Evolutionary conservation across 208 protist genomes (phyloP), one percentile per base, ranked within the genome.

Genomic region (Acanthamoeba divionensis): DNA sequence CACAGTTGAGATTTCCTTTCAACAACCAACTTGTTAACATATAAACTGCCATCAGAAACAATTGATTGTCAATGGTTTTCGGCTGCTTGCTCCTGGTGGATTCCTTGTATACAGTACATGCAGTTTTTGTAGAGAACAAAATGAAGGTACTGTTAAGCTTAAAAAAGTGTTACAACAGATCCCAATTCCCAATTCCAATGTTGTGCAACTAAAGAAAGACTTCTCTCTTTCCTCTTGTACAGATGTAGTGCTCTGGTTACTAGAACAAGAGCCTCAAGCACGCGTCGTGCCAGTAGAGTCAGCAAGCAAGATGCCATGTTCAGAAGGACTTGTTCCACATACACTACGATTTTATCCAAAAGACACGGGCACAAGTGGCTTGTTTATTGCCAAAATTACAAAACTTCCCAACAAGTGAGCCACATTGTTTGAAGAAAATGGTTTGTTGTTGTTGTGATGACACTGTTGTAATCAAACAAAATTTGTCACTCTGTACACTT

Each of bases 51-150:
- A 24, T 13, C 90, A 93, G 79, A 93, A 93, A 60, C 10, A 36
- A 38, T 71, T 94, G 36, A 36, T 94, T 2, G 41, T 57, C 44
- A 94, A 91, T 75, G 89, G 91, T 45, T 93, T 91, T 29, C 55
- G 66, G 31, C 29, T 93, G 52, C 57, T 93, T 21, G 83, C 79
- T 80, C 41, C 48, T 21, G 77, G 88, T 52, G 92, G 92, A 36
- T 26, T 8, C 54, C 45, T 94, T 10, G 89, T 94, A 8, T 94
- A 94, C 50, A 91, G 91, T 73, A 94, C 92, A 10, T 94, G 92
- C 71, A 92, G 88, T 36, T 93, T 94, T 47, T 80, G 66, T 41
- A 73, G 54, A 26, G 88, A 91, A 26, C 89, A 94, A 52, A 94
- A 94, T 91, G 92, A 94, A 91, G 21, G 73, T 90, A 62, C 85